Base-by-base conservation (phyloP, 2,329 filamentous ascomycete genomes). In the Diaporthe ilicicola region DNA sequence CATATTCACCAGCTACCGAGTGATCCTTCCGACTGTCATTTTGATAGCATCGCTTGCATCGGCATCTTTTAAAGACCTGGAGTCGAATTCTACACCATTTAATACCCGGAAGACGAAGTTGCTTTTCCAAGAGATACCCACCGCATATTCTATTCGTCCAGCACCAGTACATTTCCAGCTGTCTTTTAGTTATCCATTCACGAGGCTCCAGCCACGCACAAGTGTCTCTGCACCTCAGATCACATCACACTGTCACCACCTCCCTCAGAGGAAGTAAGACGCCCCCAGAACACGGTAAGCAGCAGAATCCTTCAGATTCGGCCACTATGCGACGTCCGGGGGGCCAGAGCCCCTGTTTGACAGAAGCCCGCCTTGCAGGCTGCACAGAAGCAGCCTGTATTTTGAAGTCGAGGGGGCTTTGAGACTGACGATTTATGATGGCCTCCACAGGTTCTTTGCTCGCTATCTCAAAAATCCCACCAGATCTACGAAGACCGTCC, bases 181-280 rank as follows among this genome's bases (percentile, higher is more conserved):
- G 50, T 62, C 66, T 67, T 66, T 48, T 34, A 39, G 34, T 27
- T 51, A 53, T 46, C 34, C n/a, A 17, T 65, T 59, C 22, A 55
- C 39, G 46, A 29, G 70, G 42, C 54, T 56, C 64, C 27, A 71
- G 67, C 74, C 75, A 76, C 74, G 73, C 76, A 74, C 73, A 73
- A 67, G 44, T n/a, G 37, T 61, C 73, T 70, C 74, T 76, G 75
- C 75, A 77, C 69, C 72, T 55, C 70, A 56, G 70, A 73, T 76
- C 74, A 76, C 75, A 77, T 72, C 72, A 72, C 73, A 71, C 68
- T 34, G 32, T 17, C 32, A 54, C 32, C 37, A 27, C 27, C 19
- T 59, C 39, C 27, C 19, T 48, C 48, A 53, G 24, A 51, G 48
- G 22, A 27, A 19, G 27, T 13, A 22, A 55, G 29, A 39, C 39